Evolutionary conservation across 352 stramenopile species (phyloP).

Genomic region (Aphanomyces euteiches): DNA sequence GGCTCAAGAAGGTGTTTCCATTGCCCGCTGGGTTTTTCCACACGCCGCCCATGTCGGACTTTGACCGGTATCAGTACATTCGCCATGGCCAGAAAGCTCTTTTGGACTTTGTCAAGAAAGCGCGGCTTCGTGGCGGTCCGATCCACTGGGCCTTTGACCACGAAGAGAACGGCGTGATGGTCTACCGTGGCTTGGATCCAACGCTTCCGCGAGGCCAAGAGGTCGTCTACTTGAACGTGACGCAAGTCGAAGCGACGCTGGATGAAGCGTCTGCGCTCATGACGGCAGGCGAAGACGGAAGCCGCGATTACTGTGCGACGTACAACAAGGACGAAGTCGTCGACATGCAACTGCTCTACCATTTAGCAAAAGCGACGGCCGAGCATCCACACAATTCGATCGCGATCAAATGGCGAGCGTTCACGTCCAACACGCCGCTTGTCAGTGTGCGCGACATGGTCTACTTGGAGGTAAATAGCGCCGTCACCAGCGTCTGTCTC

Average conservation of each 20-base stretch:
- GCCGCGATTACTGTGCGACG: background rate
- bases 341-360: conserved; percentile 57
- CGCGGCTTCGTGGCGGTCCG: conserved; percentile 63
- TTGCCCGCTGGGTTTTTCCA: conserved; percentile 67
- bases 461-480: conserved; percentile 42
- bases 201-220: background rate
- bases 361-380: conserved; percentile 54
- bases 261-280: conserved; percentile 20
- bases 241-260: conserved; percentile 9
- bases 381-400: conserved; percentile 81
- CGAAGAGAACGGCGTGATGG: conserved; percentile 74
- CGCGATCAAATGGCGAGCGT: conserved; percentile 71
- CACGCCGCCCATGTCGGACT: background rate
- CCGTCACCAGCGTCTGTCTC: background rate
- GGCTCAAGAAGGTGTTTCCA: conserved; percentile 61
- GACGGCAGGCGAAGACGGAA: background rate
- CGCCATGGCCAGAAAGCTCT: background rate
- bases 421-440: conserved; percentile 69
- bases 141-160: conserved; percentile 72
- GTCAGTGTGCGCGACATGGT: conserved; percentile 79
- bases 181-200: conserved; percentile 39
- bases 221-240: background rate
- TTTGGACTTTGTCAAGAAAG: background rate
- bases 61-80: background rate
- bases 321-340: background rate